Evolutionary conservation across 2,329 filamentous ascomycete species (phyloP).

Genomic region (Claviceps pusilla): DNA sequence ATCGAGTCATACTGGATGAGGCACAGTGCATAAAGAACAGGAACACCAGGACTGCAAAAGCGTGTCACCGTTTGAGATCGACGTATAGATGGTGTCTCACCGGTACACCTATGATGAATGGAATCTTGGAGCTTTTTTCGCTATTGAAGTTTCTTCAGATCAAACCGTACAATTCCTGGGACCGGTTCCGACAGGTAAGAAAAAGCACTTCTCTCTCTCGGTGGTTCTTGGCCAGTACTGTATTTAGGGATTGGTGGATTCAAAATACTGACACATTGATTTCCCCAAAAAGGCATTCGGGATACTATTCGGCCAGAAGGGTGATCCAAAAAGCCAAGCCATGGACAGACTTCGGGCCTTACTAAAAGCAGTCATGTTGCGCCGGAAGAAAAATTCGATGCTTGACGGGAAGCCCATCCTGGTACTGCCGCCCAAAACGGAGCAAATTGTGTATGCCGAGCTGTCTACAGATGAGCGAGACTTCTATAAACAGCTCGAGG

Average conservation of each 20-base stretch:
- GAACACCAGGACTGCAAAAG: conserved; percentile 54
- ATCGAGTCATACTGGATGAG: conserved; percentile 72
- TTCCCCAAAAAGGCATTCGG: conserved; percentile 21
- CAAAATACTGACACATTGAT: conserved; percentile 4
- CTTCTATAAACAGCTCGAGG: conserved; percentile 64
- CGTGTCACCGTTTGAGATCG: conserved; percentile 50
- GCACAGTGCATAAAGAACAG: conserved; percentile 73
- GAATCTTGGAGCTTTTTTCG: conserved; percentile 61
- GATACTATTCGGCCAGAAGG: conserved; percentile 19
- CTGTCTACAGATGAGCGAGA: conserved; percentile 59
- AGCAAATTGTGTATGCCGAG: conserved; percentile 60
- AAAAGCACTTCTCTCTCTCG: conserved; percentile 2
- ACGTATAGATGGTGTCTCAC: conserved; percentile 67
- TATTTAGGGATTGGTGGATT: not conserved
- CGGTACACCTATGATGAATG: conserved; percentile 83
- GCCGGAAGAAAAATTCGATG: conserved; percentile 63
- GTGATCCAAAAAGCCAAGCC: conserved; percentile 42
- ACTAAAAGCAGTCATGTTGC: conserved; percentile 66
- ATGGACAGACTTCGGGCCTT: conserved; percentile 61
- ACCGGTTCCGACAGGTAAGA: conserved; percentile 42
- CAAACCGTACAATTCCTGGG: conserved; percentile 53
- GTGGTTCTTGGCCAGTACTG: not conserved
- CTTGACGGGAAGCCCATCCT: conserved; percentile 73
- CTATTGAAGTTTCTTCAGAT: conserved; percentile 65
- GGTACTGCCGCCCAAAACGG: conserved; percentile 57